These are phyloP conservation scores for Colletotrichum musicola DNA, from an alignment of 2,329 filamentous ascomycete species.

Conservation along the genomic window DNA sequence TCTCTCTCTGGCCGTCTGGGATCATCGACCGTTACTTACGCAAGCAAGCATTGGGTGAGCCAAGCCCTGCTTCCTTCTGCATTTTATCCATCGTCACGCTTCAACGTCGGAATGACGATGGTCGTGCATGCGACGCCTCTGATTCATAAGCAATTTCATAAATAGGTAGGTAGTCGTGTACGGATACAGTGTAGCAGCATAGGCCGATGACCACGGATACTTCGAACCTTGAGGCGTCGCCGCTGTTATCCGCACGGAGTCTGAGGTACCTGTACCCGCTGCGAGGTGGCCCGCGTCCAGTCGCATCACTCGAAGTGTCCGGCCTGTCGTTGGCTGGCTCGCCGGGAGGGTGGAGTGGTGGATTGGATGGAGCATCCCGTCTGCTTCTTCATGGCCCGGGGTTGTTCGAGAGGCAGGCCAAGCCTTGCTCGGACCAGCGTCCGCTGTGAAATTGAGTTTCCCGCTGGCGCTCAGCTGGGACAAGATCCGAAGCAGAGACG, in stretches of 20 bases:
- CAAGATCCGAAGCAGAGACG: constrained; percentile 37
- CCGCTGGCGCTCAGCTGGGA: constrained; percentile 34
- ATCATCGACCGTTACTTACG: constrained; percentile 1
- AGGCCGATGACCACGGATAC: neutral
- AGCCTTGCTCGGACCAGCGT: constrained; percentile 31
- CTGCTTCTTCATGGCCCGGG: constrained; percentile 26
- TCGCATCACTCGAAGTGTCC: constrained; percentile 34
- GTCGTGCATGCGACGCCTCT: neutral
- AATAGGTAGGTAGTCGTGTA: neutral
- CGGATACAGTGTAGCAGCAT: too few species aligned
- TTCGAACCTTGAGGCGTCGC: neutral
- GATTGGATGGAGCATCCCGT: constrained; percentile 37
- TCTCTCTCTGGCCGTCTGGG: neutral
- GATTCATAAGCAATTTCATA: constrained; percentile 2
- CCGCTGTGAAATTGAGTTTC: constrained; percentile 39
- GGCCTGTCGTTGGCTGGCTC: constrained; percentile 33
- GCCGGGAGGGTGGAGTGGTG: constrained; percentile 35
- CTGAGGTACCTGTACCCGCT: constrained; percentile 12
- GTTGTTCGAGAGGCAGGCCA: constrained; percentile 34
- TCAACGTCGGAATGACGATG: neutral
- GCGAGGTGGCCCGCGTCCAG: constrained; percentile 14
- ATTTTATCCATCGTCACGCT: neutral
- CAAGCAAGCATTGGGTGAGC: neutral
- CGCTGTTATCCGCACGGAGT: constrained; percentile 27
- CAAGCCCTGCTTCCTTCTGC: neutral